These are phyloP conservation scores for Rhynchosporium graminicola DNA, from an alignment of 2,329 filamentous ascomycete genomes.

Conservation along the genomic window DNA sequence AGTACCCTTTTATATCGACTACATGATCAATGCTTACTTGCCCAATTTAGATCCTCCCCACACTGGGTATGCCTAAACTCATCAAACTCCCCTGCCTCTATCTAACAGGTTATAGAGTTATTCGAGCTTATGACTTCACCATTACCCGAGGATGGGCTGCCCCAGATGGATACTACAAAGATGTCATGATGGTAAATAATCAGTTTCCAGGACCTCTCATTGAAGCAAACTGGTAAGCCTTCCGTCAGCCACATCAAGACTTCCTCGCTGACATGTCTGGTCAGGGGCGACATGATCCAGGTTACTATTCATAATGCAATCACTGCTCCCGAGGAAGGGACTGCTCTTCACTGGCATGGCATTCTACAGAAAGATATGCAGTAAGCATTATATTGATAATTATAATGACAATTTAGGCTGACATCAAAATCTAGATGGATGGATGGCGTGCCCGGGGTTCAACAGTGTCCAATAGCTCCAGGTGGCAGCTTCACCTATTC, in stretches of 20 bases:
- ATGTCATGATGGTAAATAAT: conserved; percentile 11
- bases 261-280: not conserved
- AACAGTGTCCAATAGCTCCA: conserved; percentile 66
- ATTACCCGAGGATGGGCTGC: conserved; percentile 10
- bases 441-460: conserved; percentile 50
- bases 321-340: conserved; percentile 43
- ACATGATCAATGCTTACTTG: not conserved
- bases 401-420: not conserved
- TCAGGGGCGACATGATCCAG: conserved; percentile 48
- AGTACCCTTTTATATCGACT: not conserved
- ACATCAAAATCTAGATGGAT: conserved; percentile 32
- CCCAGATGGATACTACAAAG: conserved; percentile 8
- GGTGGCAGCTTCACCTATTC: conserved; percentile 40
- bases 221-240: conserved; percentile 1
- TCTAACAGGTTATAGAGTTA: not conserved
- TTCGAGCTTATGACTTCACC: conserved; percentile 3
- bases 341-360: conserved; percentile 50
- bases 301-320: conserved; percentile 73
- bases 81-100: not conserved
- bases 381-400: not conserved
- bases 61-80: not conserved
- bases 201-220: conserved; percentile 9
- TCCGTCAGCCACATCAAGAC: not conserved
- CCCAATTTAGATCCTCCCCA: conserved; percentile 8
- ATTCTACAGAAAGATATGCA: conserved; percentile 46